Conservation (phyloP, 2,329 filamentous ascomycete genomes). For the Trichoderma sp. region DNA sequence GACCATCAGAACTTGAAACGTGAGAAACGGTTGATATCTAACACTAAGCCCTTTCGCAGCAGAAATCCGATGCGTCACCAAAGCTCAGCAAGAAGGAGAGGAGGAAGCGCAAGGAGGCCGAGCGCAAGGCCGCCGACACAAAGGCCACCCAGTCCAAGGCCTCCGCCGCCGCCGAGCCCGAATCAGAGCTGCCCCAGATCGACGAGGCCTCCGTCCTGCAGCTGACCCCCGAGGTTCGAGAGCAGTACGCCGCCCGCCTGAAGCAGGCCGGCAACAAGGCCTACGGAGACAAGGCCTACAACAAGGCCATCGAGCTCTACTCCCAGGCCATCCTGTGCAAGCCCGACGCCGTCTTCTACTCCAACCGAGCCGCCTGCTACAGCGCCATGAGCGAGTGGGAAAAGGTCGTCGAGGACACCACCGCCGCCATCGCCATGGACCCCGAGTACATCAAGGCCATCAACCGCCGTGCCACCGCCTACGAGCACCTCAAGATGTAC, state of each 20-base stretch:
- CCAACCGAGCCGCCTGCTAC: conserved; percentile 96
- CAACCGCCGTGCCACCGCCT: conserved; percentile 94
- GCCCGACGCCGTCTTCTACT: conserved; percentile 97
- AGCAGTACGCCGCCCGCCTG: conserved; percentile 84
- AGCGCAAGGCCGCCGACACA: conserved; percentile 58
- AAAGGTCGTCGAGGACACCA: conserved; percentile 95
- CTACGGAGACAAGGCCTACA: conserved; percentile 92
- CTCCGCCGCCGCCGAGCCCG: conserved; percentile 54
- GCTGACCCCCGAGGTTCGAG: conserved; percentile 67
- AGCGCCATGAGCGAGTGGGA: conserved; percentile 93
- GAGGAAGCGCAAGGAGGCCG: conserved; percentile 81
- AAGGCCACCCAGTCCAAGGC: conserved; percentile 50
- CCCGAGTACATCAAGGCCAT: conserved; percentile 96
- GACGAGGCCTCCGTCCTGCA: conserved; percentile 58
- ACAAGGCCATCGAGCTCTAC: conserved; percentile 91
- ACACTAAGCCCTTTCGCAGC: conserved; percentile 1
- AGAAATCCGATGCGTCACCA: conserved; percentile 57
- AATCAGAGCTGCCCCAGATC: conserved; percentile 71
- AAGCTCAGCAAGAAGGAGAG: conserved; percentile 89
- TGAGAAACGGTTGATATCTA: conserved; percentile 2
- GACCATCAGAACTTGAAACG: not conserved
- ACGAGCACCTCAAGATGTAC: conserved; percentile 88
- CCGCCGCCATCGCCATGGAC: conserved; percentile 89
- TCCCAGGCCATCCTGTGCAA: conserved; percentile 96
- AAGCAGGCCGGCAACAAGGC: conserved; percentile 97